Conservation (phyloP, 163 green algal species). For the Picocystis sp. region DNA sequence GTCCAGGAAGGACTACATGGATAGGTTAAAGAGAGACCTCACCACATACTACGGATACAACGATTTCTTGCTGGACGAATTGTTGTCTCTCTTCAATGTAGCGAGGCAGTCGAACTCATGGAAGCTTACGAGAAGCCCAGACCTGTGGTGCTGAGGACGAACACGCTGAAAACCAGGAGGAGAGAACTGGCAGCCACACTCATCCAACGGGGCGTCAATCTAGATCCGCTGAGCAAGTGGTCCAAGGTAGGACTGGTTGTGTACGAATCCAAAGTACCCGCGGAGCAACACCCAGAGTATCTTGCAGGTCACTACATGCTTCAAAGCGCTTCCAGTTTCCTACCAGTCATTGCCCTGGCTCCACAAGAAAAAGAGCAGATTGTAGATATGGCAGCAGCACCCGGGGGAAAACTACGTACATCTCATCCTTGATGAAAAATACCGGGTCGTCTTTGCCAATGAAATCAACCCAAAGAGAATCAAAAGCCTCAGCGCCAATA, state of each 20-base stretch:
- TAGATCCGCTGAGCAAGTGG: slow-evolving; percentile 92
- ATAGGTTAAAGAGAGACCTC: slow-evolving; percentile 63
- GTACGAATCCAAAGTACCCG: slow-evolving; percentile 88
- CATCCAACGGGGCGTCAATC: slow-evolving; percentile 90
- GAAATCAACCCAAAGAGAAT: slow-evolving; percentile 81
- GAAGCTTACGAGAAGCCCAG: slow-evolving; percentile 19
- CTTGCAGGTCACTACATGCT: slow-evolving; percentile 99
- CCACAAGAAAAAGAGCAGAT: slow-evolving; percentile 59
- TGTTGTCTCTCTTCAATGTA: slow-evolving; percentile 57
- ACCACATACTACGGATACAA: slow-evolving; percentile 90
- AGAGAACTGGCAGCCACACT: slow-evolving; percentile 81
- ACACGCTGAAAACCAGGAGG: slow-evolving; percentile 82
- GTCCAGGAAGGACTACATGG: slow-evolving; percentile 53
- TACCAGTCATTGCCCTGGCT: slow-evolving; percentile 92
- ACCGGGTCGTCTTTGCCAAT: slow-evolving; percentile 88
- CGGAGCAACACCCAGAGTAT: slow-evolving; percentile 97
- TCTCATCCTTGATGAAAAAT: slow-evolving; percentile 89
- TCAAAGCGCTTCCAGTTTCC: slow-evolving; percentile 89
- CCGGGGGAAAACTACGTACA: slow-evolving; percentile 93
- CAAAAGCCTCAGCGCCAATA: slow-evolving; percentile 70
- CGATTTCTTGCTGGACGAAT: slow-evolving; percentile 69
- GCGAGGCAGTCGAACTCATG: slow-evolving; percentile 45
- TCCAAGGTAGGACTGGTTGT: slow-evolving; percentile 94
- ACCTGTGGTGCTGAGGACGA: slow-evolving; percentile 81
- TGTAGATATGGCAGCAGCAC: slow-evolving; percentile 79